phyloP scores from a whole-genome alignment of 768 basidiomycete species.

The Suillus fuscotomentosus region DNA sequence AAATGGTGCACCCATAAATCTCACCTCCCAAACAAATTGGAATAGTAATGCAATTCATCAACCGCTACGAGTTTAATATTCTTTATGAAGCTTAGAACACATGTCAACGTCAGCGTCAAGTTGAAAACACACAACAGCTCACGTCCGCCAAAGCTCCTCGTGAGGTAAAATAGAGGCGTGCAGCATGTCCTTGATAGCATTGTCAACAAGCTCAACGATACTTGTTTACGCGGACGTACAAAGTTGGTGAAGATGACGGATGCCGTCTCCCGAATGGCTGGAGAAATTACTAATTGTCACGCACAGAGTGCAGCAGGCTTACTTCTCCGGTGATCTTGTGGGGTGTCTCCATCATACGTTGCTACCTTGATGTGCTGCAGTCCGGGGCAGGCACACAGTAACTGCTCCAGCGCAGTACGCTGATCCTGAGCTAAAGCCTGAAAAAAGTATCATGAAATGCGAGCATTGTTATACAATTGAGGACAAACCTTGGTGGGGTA shows the following conservation, averaged over 20 bases:
- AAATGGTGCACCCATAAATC: background rate
- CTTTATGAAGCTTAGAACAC: conserved; percentile 59
- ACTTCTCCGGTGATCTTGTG: conserved; percentile 65
- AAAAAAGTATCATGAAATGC: background rate
- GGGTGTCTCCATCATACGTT: conserved; percentile 90
- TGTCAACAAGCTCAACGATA: background rate
- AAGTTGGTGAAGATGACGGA: conserved; percentile 91
- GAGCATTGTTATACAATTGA: background rate
- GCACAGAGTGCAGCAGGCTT: conserved; percentile 5
- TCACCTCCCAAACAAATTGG: conserved; percentile 77
- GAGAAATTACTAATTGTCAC: background rate
- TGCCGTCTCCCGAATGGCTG: conserved; percentile 68
- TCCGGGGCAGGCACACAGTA: conserved; percentile 58
- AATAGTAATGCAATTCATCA: conserved; percentile 88
- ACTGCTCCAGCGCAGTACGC: conserved; percentile 61
- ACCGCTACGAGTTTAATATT: conserved; percentile 76
- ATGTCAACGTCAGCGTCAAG: conserved; percentile 8
- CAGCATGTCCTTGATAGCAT: conserved; percentile 64
- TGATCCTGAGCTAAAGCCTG: conserved; percentile 92
- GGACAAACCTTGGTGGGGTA: conserved; percentile 79
- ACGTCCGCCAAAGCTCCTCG: conserved; percentile 83
- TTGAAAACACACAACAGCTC: conserved; percentile 6
- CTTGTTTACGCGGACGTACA: conserved; percentile 38
- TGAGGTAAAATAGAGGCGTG: conserved; percentile 83
- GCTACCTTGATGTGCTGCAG: conserved; percentile 64